Evolutionary conservation across 83 land plant genomes (phyloP), one percentile per base, ranked within the genome.

Genomic region (Larix sibirica): DNA sequence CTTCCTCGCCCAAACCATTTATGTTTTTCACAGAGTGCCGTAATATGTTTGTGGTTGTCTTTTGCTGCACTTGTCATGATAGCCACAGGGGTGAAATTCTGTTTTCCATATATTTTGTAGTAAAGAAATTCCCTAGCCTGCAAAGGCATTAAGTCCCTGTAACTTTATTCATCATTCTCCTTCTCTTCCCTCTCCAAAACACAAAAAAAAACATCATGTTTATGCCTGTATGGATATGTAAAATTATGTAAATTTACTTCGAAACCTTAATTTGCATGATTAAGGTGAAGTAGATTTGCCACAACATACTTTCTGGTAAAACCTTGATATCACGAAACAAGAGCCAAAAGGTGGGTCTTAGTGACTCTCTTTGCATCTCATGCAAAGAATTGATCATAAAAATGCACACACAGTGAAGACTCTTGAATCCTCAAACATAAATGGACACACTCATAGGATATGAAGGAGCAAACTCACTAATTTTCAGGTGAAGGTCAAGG

Each of bases 61-160:
- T 97, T 97, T 70, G 96, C 97, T 26, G 97, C 83, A 89, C 99
- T 97, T 61, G 99, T 97, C 99, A 97, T 97, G 75, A 97, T 97
- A 61, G 99, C 99, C 81, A 97, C 95, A 76, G 99, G 99, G 21
- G 98, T 96, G 54, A 93, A 91, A 78, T 90, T 86, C 79, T 94
- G 99, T 80, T 87, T 89, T 68, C 97, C 96, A 84, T 86, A 94
- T 0, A 91, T 42, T 84, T 96, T 97, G 89, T 83, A 96, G 80
- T 96, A 86, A 21, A 97, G 85, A 83, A 90, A 97, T 71, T 97
- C 99, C 80, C 99, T 94, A 44, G 99, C 99, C 99, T 97, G 85
- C 68, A 56, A 87, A 73, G 47, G 38, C 28, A 73, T 44, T 73
- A 40, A 73, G 21, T 44, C 12, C 74, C 14, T 20, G 77, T 40